A percentile compares a stretch with the other conserved stretches of the same genome.
Evolutionary conservation across 2,329 filamentous ascomycete genomes (phyloP).

Genomic region (Tolypocladium album): DNA sequence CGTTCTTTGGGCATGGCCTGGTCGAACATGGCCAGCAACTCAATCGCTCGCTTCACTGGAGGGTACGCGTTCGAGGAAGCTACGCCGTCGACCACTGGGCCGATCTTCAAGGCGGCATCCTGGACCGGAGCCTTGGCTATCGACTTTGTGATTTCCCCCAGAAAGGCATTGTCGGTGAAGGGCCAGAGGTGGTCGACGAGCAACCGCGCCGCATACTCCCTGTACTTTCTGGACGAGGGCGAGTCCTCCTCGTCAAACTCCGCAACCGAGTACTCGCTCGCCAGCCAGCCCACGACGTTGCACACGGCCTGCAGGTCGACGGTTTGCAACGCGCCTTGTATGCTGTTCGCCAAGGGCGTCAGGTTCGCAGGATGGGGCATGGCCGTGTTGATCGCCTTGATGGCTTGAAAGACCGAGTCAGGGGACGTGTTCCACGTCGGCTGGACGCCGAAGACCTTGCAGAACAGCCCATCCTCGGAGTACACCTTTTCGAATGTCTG

Average conservation of each 20-base stretch:
- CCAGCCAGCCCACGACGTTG: conserved; percentile 46
- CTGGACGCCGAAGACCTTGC: conserved; percentile 45
- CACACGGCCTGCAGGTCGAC: conserved; percentile 39
- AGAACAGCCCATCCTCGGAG: conserved; percentile 42
- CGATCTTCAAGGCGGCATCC: conserved; percentile 39
- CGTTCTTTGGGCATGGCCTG: conserved; percentile 53
- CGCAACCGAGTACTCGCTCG: conserved; percentile 44
- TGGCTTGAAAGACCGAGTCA: conserved; percentile 38
- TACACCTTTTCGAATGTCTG: conserved; percentile 48
- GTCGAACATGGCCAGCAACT: conserved; percentile 51
- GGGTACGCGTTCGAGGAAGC: conserved; percentile 48
- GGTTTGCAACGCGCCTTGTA: conserved; percentile 37
- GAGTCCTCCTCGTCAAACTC: conserved; percentile 50
- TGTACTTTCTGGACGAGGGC: conserved; percentile 39
- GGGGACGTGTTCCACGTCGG: conserved; percentile 38
- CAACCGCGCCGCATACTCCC: conserved; percentile 44
- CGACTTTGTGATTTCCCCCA: conserved; percentile 42
- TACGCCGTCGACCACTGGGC: conserved; percentile 33
- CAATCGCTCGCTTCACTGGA: conserved; percentile 45
- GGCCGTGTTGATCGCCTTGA: conserved; percentile 38
- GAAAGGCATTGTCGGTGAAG: conserved; percentile 43
- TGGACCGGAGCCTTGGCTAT: conserved; percentile 38
- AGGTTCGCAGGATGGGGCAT: conserved; percentile 45
- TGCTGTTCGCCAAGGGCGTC: conserved; percentile 35
- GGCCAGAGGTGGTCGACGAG: conserved; percentile 48